Conservation (phyloP, 345 rosid genomes). For the Hibiscus mutabilis region DNA sequence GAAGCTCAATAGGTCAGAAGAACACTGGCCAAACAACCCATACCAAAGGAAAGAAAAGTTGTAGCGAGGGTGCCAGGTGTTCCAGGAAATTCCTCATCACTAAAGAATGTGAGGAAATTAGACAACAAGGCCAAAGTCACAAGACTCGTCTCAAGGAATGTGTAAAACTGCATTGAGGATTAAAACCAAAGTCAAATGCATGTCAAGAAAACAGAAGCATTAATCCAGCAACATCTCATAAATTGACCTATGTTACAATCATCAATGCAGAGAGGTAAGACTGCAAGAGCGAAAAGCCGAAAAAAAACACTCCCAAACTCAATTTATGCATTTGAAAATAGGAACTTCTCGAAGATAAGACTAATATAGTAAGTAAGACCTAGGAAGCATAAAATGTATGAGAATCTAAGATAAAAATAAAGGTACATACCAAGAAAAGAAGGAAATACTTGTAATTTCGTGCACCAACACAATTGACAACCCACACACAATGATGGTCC, state of each 20-base stretch:
- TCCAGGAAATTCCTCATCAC: constrained; percentile 91
- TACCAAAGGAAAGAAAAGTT: constrained; percentile 95
- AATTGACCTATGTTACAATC: not conserved
- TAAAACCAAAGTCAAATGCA: constrained; percentile 6
- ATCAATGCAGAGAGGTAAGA: not conserved
- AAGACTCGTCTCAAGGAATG: constrained; percentile 87
- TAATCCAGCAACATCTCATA: not conserved
- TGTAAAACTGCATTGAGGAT: constrained; percentile 71
- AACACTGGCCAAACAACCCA: constrained; percentile 5
- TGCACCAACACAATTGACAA: constrained; percentile 97
- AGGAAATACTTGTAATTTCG: constrained; percentile 88
- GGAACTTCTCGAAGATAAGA: not conserved
- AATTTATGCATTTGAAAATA: not conserved
- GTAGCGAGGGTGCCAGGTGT: constrained; percentile 88
- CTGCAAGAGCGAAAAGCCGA: not conserved
- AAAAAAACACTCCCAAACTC: not conserved
- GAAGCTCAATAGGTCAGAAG: not conserved
- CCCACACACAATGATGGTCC: constrained; percentile 99
- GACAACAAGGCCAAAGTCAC: constrained; percentile 80
- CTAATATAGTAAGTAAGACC: not conserved
- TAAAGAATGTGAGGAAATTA: constrained; percentile 80
- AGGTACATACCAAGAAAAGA: constrained; percentile 77
- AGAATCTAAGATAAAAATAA: not conserved
- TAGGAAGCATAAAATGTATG: not conserved
- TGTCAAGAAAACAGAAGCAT: not conserved